Evolutionary conservation across 2,329 filamentous ascomycete genomes (phyloP).

Genomic region (Metarhizium anisopliae): DNA sequence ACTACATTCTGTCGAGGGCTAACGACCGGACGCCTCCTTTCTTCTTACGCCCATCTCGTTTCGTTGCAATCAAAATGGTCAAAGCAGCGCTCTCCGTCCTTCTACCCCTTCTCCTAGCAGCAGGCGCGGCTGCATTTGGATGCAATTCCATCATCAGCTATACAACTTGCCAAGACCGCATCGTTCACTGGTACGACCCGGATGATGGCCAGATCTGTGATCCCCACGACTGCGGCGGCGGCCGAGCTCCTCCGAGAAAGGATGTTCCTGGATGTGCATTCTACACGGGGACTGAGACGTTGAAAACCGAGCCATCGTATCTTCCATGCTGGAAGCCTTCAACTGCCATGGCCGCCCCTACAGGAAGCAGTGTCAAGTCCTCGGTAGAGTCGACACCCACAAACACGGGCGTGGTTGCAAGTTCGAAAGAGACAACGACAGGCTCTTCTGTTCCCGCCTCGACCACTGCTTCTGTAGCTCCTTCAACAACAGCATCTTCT

Average conservation of each 20-base stretch:
- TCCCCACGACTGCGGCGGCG: constrained; percentile 44
- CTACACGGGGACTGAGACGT: constrained; percentile 47
- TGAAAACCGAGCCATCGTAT: constrained; percentile 41
- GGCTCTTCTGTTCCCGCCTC: not conserved
- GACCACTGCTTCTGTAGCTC: not conserved
- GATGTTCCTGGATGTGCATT: constrained; percentile 49
- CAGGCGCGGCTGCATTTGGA: not conserved
- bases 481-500: not conserved
- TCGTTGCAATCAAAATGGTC: not conserved
- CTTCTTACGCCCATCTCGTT: not conserved
- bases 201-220: constrained; percentile 43
- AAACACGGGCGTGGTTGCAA: not conserved
- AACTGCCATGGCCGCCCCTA: constrained; percentile 5
- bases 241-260: constrained; percentile 53
- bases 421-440: not conserved
- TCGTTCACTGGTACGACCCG: constrained; percentile 33
- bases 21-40: not conserved
- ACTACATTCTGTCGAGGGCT: too few species aligned
- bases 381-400: not conserved
- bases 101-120: not conserved
- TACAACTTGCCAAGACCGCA: constrained; percentile 2
- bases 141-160: not conserved
- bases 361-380: constrained; percentile 37
- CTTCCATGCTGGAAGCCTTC: constrained; percentile 25
- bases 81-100: not conserved